phyloP scores from a whole-genome alignment of 257 asterid genomes.

The Solanum acaule region DNA sequence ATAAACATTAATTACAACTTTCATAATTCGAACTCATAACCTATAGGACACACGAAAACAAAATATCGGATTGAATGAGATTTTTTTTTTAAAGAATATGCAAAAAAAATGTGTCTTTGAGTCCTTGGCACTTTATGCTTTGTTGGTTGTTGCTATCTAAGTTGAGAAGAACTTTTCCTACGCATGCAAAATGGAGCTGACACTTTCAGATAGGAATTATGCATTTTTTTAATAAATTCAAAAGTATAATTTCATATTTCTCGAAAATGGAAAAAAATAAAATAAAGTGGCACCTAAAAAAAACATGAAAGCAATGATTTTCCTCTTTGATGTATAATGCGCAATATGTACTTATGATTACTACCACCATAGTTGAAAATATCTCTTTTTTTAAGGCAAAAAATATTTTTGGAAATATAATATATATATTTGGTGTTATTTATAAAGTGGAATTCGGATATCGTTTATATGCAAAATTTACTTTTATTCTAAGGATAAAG shows the following conservation, averaged over 20 bases:
- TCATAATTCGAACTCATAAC: background rate
- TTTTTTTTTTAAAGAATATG: background rate
- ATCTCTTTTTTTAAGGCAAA: background rate
- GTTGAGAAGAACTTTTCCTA: background rate
- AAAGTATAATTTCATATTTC: background rate
- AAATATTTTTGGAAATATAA: background rate
- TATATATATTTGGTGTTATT: background rate
- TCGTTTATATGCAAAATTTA: background rate
- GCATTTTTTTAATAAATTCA: background rate
- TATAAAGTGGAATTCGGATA: background rate
- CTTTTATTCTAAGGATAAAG: too few species aligned
- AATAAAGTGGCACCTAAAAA: background rate
- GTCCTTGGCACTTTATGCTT: background rate
- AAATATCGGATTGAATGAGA: background rate
- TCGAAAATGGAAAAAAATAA: background rate
- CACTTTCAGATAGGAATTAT: slow-evolving; percentile 1
- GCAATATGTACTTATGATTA: background rate
- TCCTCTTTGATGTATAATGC: background rate
- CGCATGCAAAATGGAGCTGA: slow-evolving; percentile 24
- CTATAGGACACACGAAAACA: background rate
- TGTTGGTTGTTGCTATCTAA: background rate
- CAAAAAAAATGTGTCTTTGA: background rate
- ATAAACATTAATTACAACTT: background rate
- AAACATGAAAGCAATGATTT: background rate
- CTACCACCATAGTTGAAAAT: background rate